Conservation (phyloP, 2,329 filamentous ascomycete genomes). For the Mollisia scopiformis region DNA sequence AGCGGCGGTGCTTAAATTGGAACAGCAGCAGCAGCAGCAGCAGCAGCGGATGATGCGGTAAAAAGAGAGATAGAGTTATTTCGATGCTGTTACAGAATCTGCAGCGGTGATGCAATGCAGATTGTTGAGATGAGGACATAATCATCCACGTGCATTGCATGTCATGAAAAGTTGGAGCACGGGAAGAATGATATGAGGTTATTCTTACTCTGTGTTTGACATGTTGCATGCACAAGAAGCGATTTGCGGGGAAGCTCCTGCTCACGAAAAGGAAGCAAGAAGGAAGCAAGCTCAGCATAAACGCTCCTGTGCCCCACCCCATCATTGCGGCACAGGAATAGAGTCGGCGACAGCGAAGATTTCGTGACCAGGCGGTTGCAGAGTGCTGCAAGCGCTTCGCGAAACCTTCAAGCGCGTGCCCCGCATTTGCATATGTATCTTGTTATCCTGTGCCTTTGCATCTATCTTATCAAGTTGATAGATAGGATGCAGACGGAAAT, state of each 20-base stretch:
- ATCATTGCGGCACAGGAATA: constrained; percentile 9
- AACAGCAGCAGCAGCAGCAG: background rate
- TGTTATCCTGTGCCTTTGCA: background rate
- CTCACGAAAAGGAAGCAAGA: background rate
- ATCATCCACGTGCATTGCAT: too few relatives aligned
- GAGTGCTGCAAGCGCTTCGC: constrained; percentile 3
- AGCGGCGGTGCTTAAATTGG: constrained; percentile 5
- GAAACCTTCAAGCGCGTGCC: constrained; percentile 9
- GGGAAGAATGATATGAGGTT: too few relatives aligned
- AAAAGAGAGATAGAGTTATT: background rate
- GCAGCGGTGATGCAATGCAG: too few relatives aligned
- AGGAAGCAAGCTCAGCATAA: background rate
- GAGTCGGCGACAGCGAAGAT: background rate
- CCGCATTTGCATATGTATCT: background rate
- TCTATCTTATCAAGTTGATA: background rate
- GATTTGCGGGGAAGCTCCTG: background rate
- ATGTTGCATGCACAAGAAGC: too few relatives aligned
- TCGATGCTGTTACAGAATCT: background rate
- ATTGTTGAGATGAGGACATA: too few relatives aligned
- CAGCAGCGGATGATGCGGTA: background rate
- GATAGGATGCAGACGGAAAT: background rate
- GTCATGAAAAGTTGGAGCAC: background rate
- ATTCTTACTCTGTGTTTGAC: too few relatives aligned
- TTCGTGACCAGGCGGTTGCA: constrained; percentile 2
- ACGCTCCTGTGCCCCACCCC: background rate